Base-by-base conservation (phyloP, 148 eudicot genomes). In the Silene latifolia region DNA sequence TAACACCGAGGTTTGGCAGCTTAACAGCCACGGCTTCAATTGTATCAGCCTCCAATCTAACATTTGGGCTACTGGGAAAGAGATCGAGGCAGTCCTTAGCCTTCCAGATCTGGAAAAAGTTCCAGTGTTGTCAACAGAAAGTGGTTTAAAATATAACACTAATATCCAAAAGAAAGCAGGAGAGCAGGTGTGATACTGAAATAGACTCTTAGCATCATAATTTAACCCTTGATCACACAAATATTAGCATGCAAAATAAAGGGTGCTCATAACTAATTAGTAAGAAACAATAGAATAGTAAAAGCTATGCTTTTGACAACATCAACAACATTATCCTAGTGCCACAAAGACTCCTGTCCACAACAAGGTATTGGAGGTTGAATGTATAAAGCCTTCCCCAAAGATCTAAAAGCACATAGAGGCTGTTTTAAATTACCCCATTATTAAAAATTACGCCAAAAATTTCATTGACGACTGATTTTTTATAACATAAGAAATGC, bases 71-170 rank as follows among this genome's bases (percentile, higher is more conserved):
- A 76, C 76, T 88, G 24, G 93, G 97, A 71, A 92, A 85, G 70
- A 92, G 92, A 79, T 86, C 88, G 71, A 95, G 86, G 85, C 99
- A 95, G 80, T 95, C 98, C 85, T 84, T 95, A 44, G 99, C 97
- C 86, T 90, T 95, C 99, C 97, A 95, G 77, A 95, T 88, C 99
- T 95, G 90, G 24, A 71, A 85, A 60, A 79, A 78, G 69, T 65
- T 67, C 56, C 79, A 83, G 66, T 72, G 48, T 29, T 72, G 68
- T n/a, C 27, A 24, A 44, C 54, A 20, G 51, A 23, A 62, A 51
- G 39, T 42, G 39, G 69, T 56, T 47, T 25, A 53, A 56, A 42
- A 42, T 62, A 75, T 14, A 58, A 42, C 44, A 58, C 12, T 21
- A 67, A 44, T 56, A 72, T 66, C 24, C 59, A 74, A 53, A 71